Conservation (phyloP, 2,329 filamentous ascomycete species). For the Fusarium sp. region DNA sequence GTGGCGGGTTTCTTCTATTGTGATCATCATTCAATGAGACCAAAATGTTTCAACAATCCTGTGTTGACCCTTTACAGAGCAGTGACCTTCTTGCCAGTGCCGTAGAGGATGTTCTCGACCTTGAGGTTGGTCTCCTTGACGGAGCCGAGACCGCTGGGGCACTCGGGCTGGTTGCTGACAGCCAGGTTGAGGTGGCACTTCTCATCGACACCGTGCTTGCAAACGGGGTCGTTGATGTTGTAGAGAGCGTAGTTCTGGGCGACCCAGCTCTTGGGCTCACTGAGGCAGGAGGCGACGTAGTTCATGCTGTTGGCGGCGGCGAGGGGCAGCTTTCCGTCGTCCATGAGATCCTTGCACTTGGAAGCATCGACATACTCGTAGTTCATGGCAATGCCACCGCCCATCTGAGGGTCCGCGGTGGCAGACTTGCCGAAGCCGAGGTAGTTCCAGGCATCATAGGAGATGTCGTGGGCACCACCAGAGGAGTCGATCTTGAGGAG, state of each 20-base stretch:
- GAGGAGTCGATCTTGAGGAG: conserved; percentile 70
- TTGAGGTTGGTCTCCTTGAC: conserved; percentile 43
- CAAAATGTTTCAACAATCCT: neutral
- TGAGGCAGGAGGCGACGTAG: conserved; percentile 61
- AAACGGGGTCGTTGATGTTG: conserved; percentile 65
- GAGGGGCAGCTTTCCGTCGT: conserved; percentile 64
- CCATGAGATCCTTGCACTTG: conserved; percentile 63
- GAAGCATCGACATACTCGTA: conserved; percentile 61
- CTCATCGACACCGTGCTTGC: conserved; percentile 64
- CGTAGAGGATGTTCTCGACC: conserved; percentile 65
- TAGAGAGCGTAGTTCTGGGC: conserved; percentile 63
- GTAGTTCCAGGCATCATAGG: conserved; percentile 72
- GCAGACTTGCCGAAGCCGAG: conserved; percentile 64
- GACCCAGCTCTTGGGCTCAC: conserved; percentile 60
- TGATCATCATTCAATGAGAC: conserved; percentile 37
- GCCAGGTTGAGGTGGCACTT: conserved; percentile 60
- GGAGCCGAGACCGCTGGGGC: conserved; percentile 58
- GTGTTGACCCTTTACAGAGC: conserved; percentile 31
- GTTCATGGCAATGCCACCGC: conserved; percentile 64
- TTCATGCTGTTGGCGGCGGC: conserved; percentile 69
- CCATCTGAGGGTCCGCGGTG: conserved; percentile 56
- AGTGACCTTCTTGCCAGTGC: conserved; percentile 54
- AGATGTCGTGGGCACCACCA: conserved; percentile 67
- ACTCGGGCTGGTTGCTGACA: conserved; percentile 63
- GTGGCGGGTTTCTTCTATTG: conserved; percentile 38